phyloP scores from a whole-genome alignment of 805 yeast genomes.

The Cyberlindnera bimundalis region DNA sequence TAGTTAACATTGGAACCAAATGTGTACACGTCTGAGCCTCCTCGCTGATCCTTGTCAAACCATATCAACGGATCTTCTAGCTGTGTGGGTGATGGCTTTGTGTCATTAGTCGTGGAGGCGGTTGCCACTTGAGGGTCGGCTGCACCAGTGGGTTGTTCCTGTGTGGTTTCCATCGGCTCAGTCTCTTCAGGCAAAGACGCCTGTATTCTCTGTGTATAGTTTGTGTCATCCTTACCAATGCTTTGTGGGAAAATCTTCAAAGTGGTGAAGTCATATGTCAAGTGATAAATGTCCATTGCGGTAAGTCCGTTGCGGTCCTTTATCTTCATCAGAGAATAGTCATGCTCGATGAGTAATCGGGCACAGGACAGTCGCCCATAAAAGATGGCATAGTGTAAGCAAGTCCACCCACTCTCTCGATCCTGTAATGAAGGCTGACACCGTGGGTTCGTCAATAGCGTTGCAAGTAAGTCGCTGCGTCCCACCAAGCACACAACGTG shows the following conservation, averaged over 20 bases:
- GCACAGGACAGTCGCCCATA: slow-evolving; percentile 56
- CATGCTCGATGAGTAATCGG: slow-evolving; percentile 36
- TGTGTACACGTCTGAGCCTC: slow-evolving; percentile 57
- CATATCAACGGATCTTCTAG: slow-evolving; percentile 27
- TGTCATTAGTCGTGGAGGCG: not conserved
- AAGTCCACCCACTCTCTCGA: slow-evolving; percentile 77
- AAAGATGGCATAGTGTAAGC: slow-evolving; percentile 67
- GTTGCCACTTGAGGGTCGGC: not conserved
- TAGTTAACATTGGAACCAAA: slow-evolving; percentile 62
- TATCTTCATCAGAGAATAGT: slow-evolving; percentile 40
- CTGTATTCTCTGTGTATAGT: slow-evolving; percentile 18
- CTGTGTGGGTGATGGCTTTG: not conserved
- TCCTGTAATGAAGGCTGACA: slow-evolving; percentile 50
- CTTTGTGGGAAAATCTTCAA: slow-evolving; percentile 42
- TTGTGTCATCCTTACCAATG: slow-evolving; percentile 29
- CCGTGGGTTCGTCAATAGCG: slow-evolving; percentile 44
- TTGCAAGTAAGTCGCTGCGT: slow-evolving; percentile 42
- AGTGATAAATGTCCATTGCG: slow-evolving; percentile 59
- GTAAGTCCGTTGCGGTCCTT: slow-evolving; percentile 71
- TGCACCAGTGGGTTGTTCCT: not conserved
- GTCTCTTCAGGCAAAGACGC: not conserved
- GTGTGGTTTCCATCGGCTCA: not conserved
- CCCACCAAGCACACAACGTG: slow-evolving; percentile 53
- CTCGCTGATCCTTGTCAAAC: slow-evolving; percentile 41
- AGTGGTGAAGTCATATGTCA: slow-evolving; percentile 38